phyloP scores from a whole-genome alignment of 108 stramenopile species.

The Thalassiosira profunda region DNA sequence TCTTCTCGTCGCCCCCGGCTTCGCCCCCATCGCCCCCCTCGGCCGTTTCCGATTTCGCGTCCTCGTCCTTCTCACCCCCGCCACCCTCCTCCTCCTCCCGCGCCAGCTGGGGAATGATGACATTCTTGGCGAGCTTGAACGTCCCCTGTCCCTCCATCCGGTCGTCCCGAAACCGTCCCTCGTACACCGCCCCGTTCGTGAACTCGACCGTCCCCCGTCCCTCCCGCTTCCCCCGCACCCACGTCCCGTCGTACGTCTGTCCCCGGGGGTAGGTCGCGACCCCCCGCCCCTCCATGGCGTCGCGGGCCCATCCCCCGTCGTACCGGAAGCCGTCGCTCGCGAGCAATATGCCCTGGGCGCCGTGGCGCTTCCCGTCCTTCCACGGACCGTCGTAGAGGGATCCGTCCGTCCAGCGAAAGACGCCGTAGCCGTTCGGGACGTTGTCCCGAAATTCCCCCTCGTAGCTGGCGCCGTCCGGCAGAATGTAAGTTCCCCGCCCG shows the following conservation, averaged over 20 bases:
- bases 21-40: not conserved
- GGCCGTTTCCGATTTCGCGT: not conserved
- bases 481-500: constrained; percentile 74
- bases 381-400: constrained; percentile 85
- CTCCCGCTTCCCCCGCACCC: constrained; percentile 74
- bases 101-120: constrained; percentile 55
- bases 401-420: constrained; percentile 81
- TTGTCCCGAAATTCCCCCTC: constrained; percentile 91
- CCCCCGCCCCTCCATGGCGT: constrained; percentile 93
- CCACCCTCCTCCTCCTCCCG: constrained; percentile 15
- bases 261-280: constrained; percentile 85
- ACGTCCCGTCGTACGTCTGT: constrained; percentile 87
- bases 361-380: constrained; percentile 83
- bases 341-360: constrained; percentile 75
- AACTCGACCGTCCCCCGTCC: constrained; percentile 90
- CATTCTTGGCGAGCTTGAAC: constrained; percentile 77
- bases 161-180: constrained; percentile 93
- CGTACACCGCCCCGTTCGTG: constrained; percentile 89
- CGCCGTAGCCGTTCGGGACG: constrained; percentile 69
- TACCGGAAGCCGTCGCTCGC: constrained; percentile 86
- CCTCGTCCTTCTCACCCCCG: constrained; percentile 6
- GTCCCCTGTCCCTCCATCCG: constrained; percentile 93
- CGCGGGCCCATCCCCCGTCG: constrained; percentile 90
- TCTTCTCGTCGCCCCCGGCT: too few relatives aligned
- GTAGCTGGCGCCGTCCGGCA: constrained; percentile 77